Conservation (phyloP, 768 basidiomycete species). For the Floccularia luteovirens region DNA sequence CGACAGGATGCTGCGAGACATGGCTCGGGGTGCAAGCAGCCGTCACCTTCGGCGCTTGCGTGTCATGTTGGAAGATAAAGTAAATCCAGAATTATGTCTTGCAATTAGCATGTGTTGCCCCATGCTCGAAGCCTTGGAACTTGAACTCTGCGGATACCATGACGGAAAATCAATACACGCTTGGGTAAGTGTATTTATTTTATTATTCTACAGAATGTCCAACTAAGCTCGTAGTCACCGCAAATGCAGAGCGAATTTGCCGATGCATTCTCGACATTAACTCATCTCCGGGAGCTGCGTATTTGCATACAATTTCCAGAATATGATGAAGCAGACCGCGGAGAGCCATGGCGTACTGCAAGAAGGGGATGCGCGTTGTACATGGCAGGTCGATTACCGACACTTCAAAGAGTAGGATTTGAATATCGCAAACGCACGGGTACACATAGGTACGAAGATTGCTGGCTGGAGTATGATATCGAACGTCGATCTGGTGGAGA, state of each 20-base stretch:
- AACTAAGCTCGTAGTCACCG: not conserved
- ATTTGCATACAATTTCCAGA: slow-evolving; percentile 30
- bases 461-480: slow-evolving; percentile 32
- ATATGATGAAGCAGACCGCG: slow-evolving; percentile 22
- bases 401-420: slow-evolving; percentile 25
- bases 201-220: not conserved
- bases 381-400: slow-evolving; percentile 22
- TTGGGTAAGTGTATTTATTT: slow-evolving; percentile 23
- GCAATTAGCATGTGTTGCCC: slow-evolving; percentile 25
- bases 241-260: slow-evolving; percentile 21
- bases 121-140: slow-evolving; percentile 26
- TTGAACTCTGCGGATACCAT: slow-evolving; percentile 34
- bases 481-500: slow-evolving; percentile 11
- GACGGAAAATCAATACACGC: slow-evolving; percentile 28
- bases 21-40: slow-evolving; percentile 12
- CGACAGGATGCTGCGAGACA: slow-evolving; percentile 21
- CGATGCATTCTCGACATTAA: slow-evolving; percentile 19
- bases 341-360: slow-evolving; percentile 23
- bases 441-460: slow-evolving; percentile 30
- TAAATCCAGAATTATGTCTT: slow-evolving; percentile 22
- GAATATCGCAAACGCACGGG: slow-evolving; percentile 32
- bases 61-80: slow-evolving; percentile 32
- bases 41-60: slow-evolving; percentile 19
- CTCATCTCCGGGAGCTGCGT: slow-evolving; percentile 18
- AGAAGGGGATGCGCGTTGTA: slow-evolving; percentile 24